phyloP scores from a whole-genome alignment of 176 grass and related monocot species.

The Carex kokanica region DNA sequence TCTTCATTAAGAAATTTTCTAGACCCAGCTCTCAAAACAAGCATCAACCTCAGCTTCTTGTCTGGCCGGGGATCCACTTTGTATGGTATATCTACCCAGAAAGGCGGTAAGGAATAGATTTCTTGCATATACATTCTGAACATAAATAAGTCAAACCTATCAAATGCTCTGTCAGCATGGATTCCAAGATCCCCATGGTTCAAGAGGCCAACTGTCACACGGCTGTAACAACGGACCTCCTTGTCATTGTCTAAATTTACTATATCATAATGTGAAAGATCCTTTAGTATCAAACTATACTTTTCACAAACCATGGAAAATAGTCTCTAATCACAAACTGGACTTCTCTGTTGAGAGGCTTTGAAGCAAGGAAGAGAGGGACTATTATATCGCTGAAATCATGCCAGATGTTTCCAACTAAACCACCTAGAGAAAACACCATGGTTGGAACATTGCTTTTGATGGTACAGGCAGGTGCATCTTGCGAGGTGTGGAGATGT shows the following conservation, averaged over 20 bases:
- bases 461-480: constrained; percentile 46
- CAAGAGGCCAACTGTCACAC: constrained; percentile 47
- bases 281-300: constrained; percentile 45
- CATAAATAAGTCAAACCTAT: constrained; percentile 42
- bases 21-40: constrained; percentile 57
- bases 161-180: constrained; percentile 36
- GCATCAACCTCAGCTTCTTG: constrained; percentile 55
- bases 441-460: constrained; percentile 46
- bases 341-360: constrained; percentile 51
- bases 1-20: constrained; percentile 73
- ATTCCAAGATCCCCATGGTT: constrained; percentile 73
- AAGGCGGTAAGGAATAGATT: constrained; percentile 41
- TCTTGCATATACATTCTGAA: constrained; percentile 59
- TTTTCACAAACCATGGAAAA: constrained; percentile 71
- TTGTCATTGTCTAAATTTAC: constrained; percentile 66
- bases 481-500: background rate
- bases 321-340: constrained; percentile 56
- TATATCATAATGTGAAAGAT: constrained; percentile 50
- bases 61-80: constrained; percentile 36
- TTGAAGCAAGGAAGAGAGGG: constrained; percentile 59
- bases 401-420: constrained; percentile 72
- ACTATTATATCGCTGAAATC: constrained; percentile 81
- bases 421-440: constrained; percentile 61
- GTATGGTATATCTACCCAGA: constrained; percentile 26
- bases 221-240: constrained; percentile 59